These are phyloP conservation scores for Tuctoria greenei DNA, from an alignment of 176 grass and related monocot species.

Conservation along the genomic window DNA sequence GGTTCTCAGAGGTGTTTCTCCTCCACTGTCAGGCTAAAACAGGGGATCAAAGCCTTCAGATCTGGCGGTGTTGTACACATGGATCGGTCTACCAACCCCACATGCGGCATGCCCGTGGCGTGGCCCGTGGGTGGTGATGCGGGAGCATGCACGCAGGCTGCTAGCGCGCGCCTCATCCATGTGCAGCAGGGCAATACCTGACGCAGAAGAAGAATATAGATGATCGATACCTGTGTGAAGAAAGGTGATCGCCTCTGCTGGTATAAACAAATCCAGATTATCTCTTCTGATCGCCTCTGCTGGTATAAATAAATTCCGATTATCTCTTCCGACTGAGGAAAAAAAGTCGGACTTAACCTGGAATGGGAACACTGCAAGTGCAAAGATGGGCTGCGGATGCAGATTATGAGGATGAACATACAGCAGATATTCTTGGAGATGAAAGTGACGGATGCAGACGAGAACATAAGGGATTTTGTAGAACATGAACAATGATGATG, in stretches of 20 bases:
- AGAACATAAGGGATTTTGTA: background rate
- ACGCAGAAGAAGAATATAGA: slow-evolving; percentile 31
- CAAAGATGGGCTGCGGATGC: background rate
- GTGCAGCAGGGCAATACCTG: slow-evolving; percentile 29
- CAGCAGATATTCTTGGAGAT: background rate
- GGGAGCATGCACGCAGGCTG: background rate
- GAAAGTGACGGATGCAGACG: no score
- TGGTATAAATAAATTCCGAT: background rate
- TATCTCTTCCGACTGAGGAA: background rate
- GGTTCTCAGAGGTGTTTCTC: background rate
- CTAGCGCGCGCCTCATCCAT: slow-evolving; percentile 24
- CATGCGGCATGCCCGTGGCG: slow-evolving; percentile 24
- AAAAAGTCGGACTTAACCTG: background rate
- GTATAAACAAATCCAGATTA: background rate
- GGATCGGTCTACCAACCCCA: slow-evolving; percentile 41
- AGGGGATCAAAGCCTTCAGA: background rate
- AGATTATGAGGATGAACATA: background rate
- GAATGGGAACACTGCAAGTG: background rate
- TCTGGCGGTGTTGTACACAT: slow-evolving; percentile 21
- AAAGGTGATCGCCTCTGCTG: background rate
- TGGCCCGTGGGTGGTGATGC: no score
- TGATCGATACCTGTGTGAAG: background rate
- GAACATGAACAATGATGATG: background rate
- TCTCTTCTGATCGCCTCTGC: background rate
- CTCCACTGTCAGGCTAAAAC: background rate